Base-by-base conservation (phyloP, 75 land plant species). In the Pinus taeda region DNA sequence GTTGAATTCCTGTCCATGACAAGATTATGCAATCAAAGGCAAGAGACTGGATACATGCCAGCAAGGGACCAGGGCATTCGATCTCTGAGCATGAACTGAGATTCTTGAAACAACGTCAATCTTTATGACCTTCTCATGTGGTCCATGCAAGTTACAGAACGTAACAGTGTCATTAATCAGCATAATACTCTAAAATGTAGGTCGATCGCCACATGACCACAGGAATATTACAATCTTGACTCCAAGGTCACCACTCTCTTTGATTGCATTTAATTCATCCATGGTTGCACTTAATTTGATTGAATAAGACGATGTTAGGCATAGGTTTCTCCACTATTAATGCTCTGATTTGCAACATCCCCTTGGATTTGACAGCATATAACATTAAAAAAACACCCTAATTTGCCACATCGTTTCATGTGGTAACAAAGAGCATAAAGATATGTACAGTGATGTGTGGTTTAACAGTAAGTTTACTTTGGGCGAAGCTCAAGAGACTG, bases 131-230 rank as follows among this genome's bases (percentile, higher is more conserved):
- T 57, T 70, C 22, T 79, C 80, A 53, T 73, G 59, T 57, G 63
- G 20, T 36, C 29, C 33, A 20, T 78, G 59, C 55, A 79, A 29
- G 18, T 76, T 78, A 60, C 80, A 79, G 24, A 79, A 74, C 39
- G 77, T 79, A 17, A 74, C 67, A 33, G 6, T 74, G 17, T 55
- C 26, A 4, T 78, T 58, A 15, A 49, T 65, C 56, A 15, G 80
- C 80, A 60, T 79, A 59, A 17, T 74, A 79, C 12, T 56, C 80
- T 26, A 79, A 49, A 6, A 74, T 59, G 67, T 79, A 79, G 80
- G 80, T 24, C 60, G 36, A 29, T 79, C 57, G 14, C 76, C 80
- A 60, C 59, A 79, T 0, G 77, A 75, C 80, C 80, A 79, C 17
- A 79, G 33, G 5, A 74, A 20, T 60, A 73, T 74, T 78, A 22